These are phyloP conservation scores for Choricystis sp. DNA, from an alignment of 139 green algal species.

Conservation along the genomic window DNA sequence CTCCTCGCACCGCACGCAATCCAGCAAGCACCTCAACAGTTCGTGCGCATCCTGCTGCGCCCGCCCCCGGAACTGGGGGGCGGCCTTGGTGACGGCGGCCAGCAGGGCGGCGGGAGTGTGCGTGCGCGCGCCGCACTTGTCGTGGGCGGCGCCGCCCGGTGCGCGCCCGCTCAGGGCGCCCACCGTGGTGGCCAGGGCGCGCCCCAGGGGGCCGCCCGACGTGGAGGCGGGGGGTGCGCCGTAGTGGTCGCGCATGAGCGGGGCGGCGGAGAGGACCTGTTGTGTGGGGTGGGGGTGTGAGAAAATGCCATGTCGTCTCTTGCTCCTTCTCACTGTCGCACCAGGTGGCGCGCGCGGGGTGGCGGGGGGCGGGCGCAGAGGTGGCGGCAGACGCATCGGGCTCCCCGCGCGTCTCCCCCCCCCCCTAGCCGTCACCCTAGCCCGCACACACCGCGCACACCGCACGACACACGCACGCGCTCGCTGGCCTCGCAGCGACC, in stretches of 20 bases:
- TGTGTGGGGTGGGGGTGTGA: neutral
- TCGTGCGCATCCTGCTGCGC: slow-evolving; percentile 57
- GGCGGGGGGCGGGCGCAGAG: too few relatives aligned
- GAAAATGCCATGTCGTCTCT: too few relatives aligned
- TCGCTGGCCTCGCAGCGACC: too few relatives aligned
- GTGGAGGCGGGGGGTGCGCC: too few relatives aligned
- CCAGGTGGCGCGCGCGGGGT: too few relatives aligned
- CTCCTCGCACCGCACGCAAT: slow-evolving; percentile 28
- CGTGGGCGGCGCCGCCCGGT: too few relatives aligned
- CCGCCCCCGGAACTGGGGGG: slow-evolving; percentile 36
- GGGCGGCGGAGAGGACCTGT: neutral
- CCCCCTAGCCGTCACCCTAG: too few relatives aligned
- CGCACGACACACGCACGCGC: too few relatives aligned
- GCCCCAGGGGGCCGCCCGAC: neutral
- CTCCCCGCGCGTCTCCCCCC: too few relatives aligned
- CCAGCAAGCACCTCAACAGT: slow-evolving; percentile 36
- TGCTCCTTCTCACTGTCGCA: too few relatives aligned
- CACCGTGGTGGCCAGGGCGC: neutral
- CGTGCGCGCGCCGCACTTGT: slow-evolving; percentile 1
- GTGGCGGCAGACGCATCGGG: too few relatives aligned
- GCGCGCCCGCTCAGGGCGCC: neutral
- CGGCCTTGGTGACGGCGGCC: slow-evolving; percentile 30
- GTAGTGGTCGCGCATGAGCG: neutral
- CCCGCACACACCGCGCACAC: too few relatives aligned
- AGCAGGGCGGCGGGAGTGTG: slow-evolving; percentile 50